Conservation (phyloP, 1,284 basidiomycete genomes). For the Rhodotorula mucilaginosa region DNA sequence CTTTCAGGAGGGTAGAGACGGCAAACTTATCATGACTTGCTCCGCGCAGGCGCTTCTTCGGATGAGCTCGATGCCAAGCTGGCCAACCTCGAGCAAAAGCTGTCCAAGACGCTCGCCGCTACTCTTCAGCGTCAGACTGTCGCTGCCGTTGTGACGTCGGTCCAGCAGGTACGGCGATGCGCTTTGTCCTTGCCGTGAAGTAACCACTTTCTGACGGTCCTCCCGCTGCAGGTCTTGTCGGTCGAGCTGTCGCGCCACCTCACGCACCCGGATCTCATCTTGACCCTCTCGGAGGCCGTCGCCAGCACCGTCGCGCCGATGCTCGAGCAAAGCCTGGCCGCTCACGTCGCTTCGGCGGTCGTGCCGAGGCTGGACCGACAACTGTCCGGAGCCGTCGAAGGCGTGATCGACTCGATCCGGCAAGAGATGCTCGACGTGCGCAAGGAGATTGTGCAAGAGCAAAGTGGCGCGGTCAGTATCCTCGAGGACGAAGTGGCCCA, state of each 20-base stretch:
- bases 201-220: too few relatives aligned
- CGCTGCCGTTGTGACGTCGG: background rate
- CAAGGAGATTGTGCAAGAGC: slow-evolving; percentile 41
- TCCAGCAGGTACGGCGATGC: background rate
- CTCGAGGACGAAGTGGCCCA: slow-evolving; percentile 34
- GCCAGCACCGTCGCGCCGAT: slow-evolving; percentile 8
- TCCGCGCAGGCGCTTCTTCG: background rate
- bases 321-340: slow-evolving; percentile 56
- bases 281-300: slow-evolving; percentile 58
- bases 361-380: slow-evolving; percentile 69
- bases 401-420: slow-evolving; percentile 67
- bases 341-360: slow-evolving; percentile 65
- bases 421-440: slow-evolving; percentile 57
- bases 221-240: slow-evolving; percentile 60
- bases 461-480: slow-evolving; percentile 31
- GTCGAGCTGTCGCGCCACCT: slow-evolving; percentile 71
- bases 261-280: slow-evolving; percentile 68
- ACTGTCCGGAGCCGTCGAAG: slow-evolving; percentile 68
- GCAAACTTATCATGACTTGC: background rate
- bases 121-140: background rate
- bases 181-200: too few relatives aligned
- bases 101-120: background rate
- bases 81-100: background rate
- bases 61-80: background rate
- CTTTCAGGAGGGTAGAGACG: background rate